Evolutionary conservation across 2,329 filamentous ascomycete species (phyloP).

Genomic region (Cercospora citrullina): DNA sequence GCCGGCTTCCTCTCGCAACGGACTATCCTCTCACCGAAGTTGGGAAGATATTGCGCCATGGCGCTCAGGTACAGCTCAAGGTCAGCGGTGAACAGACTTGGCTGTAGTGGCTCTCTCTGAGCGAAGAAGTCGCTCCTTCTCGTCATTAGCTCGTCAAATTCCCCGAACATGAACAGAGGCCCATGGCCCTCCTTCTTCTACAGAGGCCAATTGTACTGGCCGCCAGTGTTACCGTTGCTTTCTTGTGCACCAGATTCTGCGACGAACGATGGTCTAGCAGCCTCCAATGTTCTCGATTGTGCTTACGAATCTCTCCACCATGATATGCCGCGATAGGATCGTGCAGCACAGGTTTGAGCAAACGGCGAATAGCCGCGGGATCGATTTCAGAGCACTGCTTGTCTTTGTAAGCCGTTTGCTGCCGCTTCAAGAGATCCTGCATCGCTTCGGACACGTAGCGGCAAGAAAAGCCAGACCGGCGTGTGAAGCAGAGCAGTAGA

Average conservation of each 20-base stretch:
- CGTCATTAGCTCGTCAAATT: too few species aligned
- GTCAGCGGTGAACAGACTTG: too few species aligned
- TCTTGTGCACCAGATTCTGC: background rate
- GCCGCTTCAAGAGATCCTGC: background rate
- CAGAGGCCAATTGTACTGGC: background rate
- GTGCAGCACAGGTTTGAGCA: background rate
- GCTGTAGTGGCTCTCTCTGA: too few species aligned
- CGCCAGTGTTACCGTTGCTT: background rate
- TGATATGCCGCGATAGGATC: background rate
- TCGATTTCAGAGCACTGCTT: background rate
- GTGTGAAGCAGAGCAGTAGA: too few species aligned
- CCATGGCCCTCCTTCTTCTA: too few species aligned
- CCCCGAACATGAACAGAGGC: too few species aligned
- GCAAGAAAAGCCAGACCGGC: background rate
- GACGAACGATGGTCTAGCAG: background rate
- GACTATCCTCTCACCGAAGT: too few species aligned
- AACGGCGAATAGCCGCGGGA: background rate
- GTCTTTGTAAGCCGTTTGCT: background rate
- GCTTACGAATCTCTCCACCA: background rate
- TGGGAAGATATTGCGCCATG: too few species aligned
- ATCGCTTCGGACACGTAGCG: slow-evolving; percentile 2
- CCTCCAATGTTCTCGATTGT: background rate
- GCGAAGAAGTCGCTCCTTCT: too few species aligned
- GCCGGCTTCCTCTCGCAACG: too few species aligned
- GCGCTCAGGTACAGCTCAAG: too few species aligned